phyloP scores from a whole-genome alignment of 2,329 filamentous ascomycete genomes.

The Aspergillus sp. region DNA sequence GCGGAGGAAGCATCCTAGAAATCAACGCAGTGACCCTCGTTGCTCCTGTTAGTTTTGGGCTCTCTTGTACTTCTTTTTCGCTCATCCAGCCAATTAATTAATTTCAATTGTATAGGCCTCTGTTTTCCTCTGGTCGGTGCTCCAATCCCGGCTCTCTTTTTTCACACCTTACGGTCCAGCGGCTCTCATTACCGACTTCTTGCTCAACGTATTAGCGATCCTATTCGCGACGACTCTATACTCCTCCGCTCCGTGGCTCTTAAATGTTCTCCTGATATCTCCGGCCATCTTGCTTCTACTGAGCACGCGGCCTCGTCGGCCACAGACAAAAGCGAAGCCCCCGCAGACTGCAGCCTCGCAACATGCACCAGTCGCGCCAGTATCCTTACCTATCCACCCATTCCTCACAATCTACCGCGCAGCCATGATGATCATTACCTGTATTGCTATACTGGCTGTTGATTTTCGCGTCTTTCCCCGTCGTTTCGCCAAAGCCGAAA shows the following conservation, averaged over 20 bases:
- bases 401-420: conserved; percentile 92
- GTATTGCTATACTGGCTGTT: conserved; percentile 89
- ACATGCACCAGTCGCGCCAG: conserved; percentile 31
- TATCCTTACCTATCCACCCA: conserved; percentile 74
- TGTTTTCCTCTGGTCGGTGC: conserved; percentile 80
- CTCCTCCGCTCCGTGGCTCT: conserved; percentile 68
- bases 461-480: conserved; percentile 92
- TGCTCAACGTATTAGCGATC: conserved; percentile 79
- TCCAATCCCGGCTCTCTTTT: conserved; percentile 80
- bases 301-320: conserved; percentile 29
- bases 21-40: conserved; percentile 85
- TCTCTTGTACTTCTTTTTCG: conserved; percentile 2
- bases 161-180: conserved; percentile 73
- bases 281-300: conserved; percentile 66
- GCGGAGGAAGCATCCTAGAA: conserved; percentile 78
- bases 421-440: conserved; percentile 87
- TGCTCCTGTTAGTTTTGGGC: conserved; percentile 67
- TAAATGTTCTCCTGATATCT: conserved; percentile 71
- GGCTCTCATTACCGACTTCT: conserved; percentile 74
- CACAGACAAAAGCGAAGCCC: conserved; percentile 36
- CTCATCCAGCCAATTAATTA: not conserved
- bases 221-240: conserved; percentile 87
- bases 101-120: conserved; percentile 60
- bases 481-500: conserved; percentile 95
- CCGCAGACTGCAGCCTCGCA: conserved; percentile 23